These are phyloP conservation scores for Herpomyces periplanetae DNA, from an alignment of 2,329 filamentous ascomycete genomes.

Conservation along the genomic window DNA sequence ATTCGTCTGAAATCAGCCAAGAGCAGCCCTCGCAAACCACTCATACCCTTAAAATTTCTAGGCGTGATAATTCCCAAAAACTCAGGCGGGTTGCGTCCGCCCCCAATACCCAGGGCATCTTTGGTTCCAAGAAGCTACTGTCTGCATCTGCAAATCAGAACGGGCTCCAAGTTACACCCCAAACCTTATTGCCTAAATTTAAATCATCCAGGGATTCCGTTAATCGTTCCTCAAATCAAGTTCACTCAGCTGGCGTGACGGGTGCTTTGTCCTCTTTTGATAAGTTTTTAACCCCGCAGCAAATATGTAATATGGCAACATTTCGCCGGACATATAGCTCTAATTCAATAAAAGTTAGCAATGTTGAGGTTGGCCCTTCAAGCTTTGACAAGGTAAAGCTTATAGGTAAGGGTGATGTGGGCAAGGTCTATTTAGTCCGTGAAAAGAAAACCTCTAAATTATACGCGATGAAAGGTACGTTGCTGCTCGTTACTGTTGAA, in stretches of 20 bases:
- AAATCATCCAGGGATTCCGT: too few species aligned
- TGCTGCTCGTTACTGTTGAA: constrained; percentile 1
- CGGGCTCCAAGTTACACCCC: too few species aligned
- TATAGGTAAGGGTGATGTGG: constrained; percentile 92
- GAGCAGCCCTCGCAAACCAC: too few species aligned
- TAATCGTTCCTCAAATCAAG: too few species aligned
- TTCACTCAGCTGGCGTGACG: too few species aligned
- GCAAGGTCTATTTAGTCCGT: constrained; percentile 82
- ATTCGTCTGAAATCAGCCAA: constrained; percentile 45
- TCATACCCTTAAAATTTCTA: constrained; percentile 41
- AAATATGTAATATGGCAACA: constrained; percentile 22
- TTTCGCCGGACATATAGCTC: constrained; percentile 92
- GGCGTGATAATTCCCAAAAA: constrained; percentile 75
- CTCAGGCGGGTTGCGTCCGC: constrained; percentile 75
- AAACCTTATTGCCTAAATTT: too few species aligned
- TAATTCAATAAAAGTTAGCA: constrained; percentile 91
- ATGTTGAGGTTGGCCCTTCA: constrained; percentile 70
- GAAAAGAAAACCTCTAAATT: constrained; percentile 88
- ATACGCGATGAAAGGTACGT: constrained; percentile 88
- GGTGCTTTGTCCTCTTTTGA: constrained; percentile 12
- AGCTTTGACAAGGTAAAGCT: constrained; percentile 99
- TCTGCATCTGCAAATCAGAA: too few species aligned
- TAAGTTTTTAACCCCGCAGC: constrained; percentile 23
- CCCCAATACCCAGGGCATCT: constrained; percentile 78
- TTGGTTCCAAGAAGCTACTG: constrained; percentile 19